Evolutionary conservation across 164 flowering plant species (phyloP).

Genomic region (Chloranthus sessilifolius): DNA sequence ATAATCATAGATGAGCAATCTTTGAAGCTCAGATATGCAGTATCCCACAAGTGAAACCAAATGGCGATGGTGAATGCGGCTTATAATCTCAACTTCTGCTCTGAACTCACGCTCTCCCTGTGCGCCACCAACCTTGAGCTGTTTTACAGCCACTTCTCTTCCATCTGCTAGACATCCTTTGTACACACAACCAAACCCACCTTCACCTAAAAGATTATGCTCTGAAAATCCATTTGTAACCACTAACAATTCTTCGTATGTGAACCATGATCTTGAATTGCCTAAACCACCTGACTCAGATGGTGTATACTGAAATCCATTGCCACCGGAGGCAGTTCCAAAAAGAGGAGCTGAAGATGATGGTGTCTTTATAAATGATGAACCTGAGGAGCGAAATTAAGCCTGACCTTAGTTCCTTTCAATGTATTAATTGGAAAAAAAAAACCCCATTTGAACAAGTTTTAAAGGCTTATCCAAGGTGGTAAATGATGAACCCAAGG

Average conservation of each 20-base stretch:
- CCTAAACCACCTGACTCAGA: conserved; percentile 59
- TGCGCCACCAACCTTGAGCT: conserved; percentile 72
- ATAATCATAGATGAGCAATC: conserved; percentile 78
- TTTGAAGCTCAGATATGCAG: conserved; percentile 61
- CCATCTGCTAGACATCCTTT: conserved; percentile 75
- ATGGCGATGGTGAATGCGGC: conserved; percentile 82
- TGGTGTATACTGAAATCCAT: conserved; percentile 30
- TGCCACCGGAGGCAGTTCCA: conserved; percentile 37
- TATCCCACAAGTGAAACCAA: conserved; percentile 91
- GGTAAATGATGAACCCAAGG: too few species aligned
- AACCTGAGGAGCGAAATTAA: conserved; percentile 30
- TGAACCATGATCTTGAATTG: conserved; percentile 63
- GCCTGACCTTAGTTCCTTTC: background rate
- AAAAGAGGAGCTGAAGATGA: conserved; percentile 34
- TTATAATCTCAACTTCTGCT: conserved; percentile 73
- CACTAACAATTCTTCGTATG: conserved; percentile 55
- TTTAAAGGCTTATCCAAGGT: too few species aligned
- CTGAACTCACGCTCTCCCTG: conserved; percentile 88
- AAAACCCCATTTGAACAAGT: background rate
- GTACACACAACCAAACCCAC: conserved; percentile 86
- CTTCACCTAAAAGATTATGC: conserved; percentile 74
- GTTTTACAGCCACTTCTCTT: conserved; percentile 81
- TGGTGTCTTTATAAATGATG: conserved; percentile 24
- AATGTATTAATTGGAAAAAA: background rate
- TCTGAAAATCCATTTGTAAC: conserved; percentile 77